Percentiles rank a stretch among this genome's conserved stretches.
phyloP scores from a whole-genome alignment of 2,329 filamentous ascomycete genomes.

The Epichloe sibirici region DNA sequence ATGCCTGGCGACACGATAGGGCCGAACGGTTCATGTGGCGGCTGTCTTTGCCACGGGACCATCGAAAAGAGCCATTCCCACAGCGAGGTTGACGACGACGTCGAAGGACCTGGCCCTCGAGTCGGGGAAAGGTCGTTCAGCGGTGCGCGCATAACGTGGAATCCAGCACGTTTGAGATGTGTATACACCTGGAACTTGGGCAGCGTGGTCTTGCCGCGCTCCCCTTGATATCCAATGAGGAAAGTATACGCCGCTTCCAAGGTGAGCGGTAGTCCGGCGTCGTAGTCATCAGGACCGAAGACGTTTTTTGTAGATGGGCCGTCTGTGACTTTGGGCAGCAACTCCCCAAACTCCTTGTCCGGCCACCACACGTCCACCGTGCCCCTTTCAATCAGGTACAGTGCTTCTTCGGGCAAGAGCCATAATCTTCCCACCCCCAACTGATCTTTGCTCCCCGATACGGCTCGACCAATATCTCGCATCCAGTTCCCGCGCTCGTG shows the following conservation, averaged over 20 bases:
- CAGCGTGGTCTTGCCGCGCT: conserved; percentile 48
- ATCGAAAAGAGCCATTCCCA: conserved; percentile 44
- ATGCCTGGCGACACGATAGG: conserved; percentile 51
- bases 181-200: conserved; percentile 84
- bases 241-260: conserved; percentile 82
- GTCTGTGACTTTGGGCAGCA: conserved; percentile 27
- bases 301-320: conserved; percentile 8
- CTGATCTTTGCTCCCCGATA: conserved; percentile 42
- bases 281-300: conserved; percentile 30
- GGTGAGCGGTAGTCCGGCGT: conserved; percentile 69
- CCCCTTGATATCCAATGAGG: conserved; percentile 59
- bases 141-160: conserved; percentile 63
- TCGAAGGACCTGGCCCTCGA: neutral
- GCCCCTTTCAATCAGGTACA: conserved; percentile 81
- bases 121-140: conserved; percentile 6
- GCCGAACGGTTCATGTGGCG: conserved; percentile 28
- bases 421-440: conserved; percentile 55
- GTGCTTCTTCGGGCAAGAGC: conserved; percentile 82
- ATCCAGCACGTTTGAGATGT: conserved; percentile 71
- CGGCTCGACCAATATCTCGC: conserved; percentile 60
- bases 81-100: conserved; percentile 19
- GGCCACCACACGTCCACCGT: conserved; percentile 84
- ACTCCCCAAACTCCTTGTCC: conserved; percentile 33
- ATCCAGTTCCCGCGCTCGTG: conserved; percentile 61
- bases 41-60: conserved; percentile 19